These are phyloP conservation scores for Crithidia brevicula DNA, from an alignment of 208 protist genomes.

Conservation along the genomic window DNA sequence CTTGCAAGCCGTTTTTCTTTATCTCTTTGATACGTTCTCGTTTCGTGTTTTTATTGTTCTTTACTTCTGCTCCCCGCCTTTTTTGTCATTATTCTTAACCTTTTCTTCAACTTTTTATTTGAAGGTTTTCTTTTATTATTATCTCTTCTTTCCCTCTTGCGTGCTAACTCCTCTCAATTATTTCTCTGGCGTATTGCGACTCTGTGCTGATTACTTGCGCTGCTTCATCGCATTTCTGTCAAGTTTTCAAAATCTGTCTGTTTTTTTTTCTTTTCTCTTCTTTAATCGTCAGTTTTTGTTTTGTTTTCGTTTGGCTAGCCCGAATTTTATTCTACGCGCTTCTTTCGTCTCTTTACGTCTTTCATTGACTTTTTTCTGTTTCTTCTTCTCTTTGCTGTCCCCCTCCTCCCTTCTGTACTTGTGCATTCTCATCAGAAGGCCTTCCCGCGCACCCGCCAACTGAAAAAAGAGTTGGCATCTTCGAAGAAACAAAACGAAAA, in stretches of 20 bases:
- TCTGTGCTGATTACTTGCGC: background rate
- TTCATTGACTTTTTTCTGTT: background rate
- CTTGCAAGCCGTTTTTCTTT: background rate
- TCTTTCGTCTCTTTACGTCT: too few species aligned
- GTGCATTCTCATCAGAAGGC: background rate
- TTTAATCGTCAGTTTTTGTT: background rate
- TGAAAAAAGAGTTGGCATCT: too few species aligned
- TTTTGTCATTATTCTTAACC: background rate
- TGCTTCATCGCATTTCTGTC: background rate
- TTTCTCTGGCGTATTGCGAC: background rate
- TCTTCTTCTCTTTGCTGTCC: background rate
- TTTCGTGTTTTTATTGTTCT: background rate
- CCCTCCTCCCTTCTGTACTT: background rate
- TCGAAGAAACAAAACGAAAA: background rate
- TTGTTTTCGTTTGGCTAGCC: too few species aligned
- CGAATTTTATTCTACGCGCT: too few species aligned
- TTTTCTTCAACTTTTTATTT: background rate
- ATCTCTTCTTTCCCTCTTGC: background rate
- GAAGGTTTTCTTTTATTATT: background rate
- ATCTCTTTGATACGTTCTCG: background rate
- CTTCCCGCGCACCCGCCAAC: too few species aligned
- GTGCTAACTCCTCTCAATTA: constrained; percentile 5
- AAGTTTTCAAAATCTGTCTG: background rate
- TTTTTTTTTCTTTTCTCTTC: background rate
- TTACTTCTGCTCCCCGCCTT: background rate